A percentile compares a stretch with the other conserved stretches of the same genome.
Evolutionary conservation across 768 basidiomycete genomes (phyloP).

Genomic region (Boletus patriciae): DNA sequence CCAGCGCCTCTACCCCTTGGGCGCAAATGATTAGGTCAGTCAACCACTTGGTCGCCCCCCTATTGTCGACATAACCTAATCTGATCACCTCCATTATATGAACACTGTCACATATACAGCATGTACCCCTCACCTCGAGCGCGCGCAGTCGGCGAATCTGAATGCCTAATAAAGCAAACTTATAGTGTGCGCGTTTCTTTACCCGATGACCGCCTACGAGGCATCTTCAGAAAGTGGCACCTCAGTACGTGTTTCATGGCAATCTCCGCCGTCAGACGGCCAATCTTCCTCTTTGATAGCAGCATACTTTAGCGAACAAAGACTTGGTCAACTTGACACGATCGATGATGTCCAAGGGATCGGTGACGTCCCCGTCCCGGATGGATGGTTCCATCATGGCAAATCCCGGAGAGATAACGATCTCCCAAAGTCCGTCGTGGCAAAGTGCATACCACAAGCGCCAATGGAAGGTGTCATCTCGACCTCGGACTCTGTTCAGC

Average conservation of each 20-base stretch:
- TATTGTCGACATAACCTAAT: conserved; percentile 40
- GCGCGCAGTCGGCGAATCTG: conserved; percentile 38
- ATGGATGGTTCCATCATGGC: conserved; percentile 74
- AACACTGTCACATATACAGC: conserved; percentile 24
- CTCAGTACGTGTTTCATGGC: conserved; percentile 44
- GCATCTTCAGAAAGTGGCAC: conserved; percentile 51
- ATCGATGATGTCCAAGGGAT: conserved; percentile 69
- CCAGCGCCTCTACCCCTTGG: conserved; percentile 64
- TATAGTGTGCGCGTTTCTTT: conserved; percentile 51
- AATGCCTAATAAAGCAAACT: conserved; percentile 55
- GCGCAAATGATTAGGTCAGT: conserved; percentile 69
- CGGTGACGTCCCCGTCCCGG: conserved; percentile 65
- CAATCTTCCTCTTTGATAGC: conserved; percentile 43
- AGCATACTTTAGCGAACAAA: conserved; percentile 82
- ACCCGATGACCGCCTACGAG: conserved; percentile 43
- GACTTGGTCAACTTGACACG: conserved; percentile 66
- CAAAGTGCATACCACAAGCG: conserved; percentile 36
- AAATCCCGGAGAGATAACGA: conserved; percentile 39
- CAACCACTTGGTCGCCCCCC: conserved; percentile 24
- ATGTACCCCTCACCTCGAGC: conserved; percentile 43
- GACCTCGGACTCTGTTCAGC: conserved; percentile 17
- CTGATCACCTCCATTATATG: conserved; percentile 16
- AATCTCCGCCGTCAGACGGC: conserved; percentile 27
- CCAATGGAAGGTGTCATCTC: conserved; percentile 32
- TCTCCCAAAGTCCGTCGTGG: conserved; percentile 50